These are phyloP conservation scores for Cladosporium oxysporum DNA, from an alignment of 2,329 filamentous ascomycete genomes.

Conservation along the genomic window DNA sequence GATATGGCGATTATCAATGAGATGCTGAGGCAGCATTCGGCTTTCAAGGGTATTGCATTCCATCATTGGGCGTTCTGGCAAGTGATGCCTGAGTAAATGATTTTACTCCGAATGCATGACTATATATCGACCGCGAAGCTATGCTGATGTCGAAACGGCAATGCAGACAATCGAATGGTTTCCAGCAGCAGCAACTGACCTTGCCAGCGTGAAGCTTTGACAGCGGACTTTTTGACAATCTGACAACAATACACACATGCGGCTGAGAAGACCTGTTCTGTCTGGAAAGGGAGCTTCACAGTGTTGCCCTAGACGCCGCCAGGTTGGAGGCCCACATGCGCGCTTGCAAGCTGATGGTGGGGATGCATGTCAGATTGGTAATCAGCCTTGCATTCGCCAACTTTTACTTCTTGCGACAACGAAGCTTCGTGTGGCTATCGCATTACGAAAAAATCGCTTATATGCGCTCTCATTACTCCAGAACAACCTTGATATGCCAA, in stretches of 20 bases:
- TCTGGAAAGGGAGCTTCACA: not conserved
- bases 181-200: not conserved
- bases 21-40: not conserved
- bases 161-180: not conserved
- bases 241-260: not conserved
- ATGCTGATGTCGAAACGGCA: not conserved
- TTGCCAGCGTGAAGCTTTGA: not conserved
- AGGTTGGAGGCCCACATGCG: not conserved
- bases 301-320: not conserved
- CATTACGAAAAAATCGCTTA: not conserved
- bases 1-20: not conserved
- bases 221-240: not conserved
- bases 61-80: not conserved
- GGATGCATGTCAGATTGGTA: not conserved
- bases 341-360: not conserved
- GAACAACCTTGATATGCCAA: not conserved
- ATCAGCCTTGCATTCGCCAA: not conserved
- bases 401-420: not conserved
- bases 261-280: too few relatives aligned
- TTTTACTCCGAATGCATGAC: not conserved
- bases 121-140: not conserved
- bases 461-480: not conserved
- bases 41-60: not conserved
- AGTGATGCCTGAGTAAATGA: not conserved
- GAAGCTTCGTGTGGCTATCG: not conserved